Conservation (phyloP, 1,284 basidiomycete species). For the Violaceomyces palustris region DNA sequence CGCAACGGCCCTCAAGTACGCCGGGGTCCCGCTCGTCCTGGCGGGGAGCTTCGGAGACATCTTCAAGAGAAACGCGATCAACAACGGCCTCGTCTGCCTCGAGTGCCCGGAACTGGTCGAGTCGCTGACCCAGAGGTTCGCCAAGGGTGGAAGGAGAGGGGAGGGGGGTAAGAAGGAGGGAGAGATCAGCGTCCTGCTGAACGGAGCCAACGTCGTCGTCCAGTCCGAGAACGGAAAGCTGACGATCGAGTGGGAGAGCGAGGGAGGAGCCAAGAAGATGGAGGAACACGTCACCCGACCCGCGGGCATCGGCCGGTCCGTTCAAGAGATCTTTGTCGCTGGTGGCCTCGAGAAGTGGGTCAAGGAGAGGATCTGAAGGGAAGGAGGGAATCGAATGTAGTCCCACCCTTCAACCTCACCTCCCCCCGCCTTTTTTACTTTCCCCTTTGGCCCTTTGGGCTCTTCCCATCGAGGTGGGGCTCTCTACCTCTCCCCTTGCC, state of each 20-base stretch:
- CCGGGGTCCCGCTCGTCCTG: constrained; percentile 86
- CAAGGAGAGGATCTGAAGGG: constrained; percentile 36
- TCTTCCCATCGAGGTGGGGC: too few relatives aligned
- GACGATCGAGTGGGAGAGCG: constrained; percentile 3
- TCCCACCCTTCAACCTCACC: too few relatives aligned
- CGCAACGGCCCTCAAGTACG: constrained; percentile 90
- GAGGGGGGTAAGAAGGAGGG: constrained; percentile 39
- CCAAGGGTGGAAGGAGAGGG: constrained; percentile 68
- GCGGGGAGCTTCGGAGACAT: constrained; percentile 98
- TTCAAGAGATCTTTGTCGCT: constrained; percentile 51
- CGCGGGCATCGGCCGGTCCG: constrained; percentile 45
- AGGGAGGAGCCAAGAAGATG: constrained; percentile 8
- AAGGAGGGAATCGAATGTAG: too few relatives aligned
- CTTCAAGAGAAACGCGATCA: constrained; percentile 98
- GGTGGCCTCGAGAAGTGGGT: constrained; percentile 51
- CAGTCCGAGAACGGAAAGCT: constrained; percentile 29
- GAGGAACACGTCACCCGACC: constrained; percentile 38
- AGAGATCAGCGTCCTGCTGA: constrained; percentile 42
- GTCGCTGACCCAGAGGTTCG: constrained; percentile 67
- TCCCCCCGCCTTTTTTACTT: too few relatives aligned
- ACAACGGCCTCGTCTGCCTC: constrained; percentile 93
- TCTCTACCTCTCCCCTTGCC: too few relatives aligned
- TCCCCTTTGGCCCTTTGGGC: too few relatives aligned
- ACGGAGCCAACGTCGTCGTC: constrained; percentile 21
- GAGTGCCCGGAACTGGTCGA: constrained; percentile 84